Evolutionary conservation across 345 rosid genomes (phyloP), one percentile per base, ranked within the genome.

Genomic region (Linum lewisii): DNA sequence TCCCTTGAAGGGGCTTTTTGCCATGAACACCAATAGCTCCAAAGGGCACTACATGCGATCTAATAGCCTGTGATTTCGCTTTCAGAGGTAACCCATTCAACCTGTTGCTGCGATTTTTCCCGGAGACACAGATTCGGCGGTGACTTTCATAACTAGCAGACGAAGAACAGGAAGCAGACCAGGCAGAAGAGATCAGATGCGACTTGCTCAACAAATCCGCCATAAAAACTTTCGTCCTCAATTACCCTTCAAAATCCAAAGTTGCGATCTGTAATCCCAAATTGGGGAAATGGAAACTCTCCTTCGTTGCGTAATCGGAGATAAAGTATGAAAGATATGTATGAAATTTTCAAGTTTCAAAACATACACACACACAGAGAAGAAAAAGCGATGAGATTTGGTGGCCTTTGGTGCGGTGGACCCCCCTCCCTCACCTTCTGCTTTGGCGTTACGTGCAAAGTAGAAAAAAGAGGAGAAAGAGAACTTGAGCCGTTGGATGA

Each of bases 191-290:
- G 47, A 86, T 66, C 25, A 80, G 67, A 68, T 68, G 79, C 24
- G 81, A 21, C 69, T 67, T 76, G 73, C 76, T 68, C 68, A 86
- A 65, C 65, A 79, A 76, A 45, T 72, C 84, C 10, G 84, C 78
- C 89, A 83, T 84, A 21, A 21, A 51, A 51, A 16, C 18, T 42
- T 42, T 42, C 47, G 9, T 11, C 47, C 18, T 16, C 47, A 42
- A 42, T 42, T 42, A 42, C 47, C 47, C 18, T 38, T 38, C 2
- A 38, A 9, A 38, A 6, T 38, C 16, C 47, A 42, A 42, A 42
- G 47, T 16, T 42, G 47, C 47, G 47, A 16, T 11, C 16, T 11
- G 47, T 11, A 11, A 42, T 11, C 4, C 15, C 15, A 42, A 16
- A 16, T 42, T 11, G 1, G 13, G 47, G 18, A 42, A 3, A 1